These are phyloP conservation scores for Sporothrix pseudoabietina DNA, from an alignment of 2,329 filamentous ascomycete species.

Conservation along the genomic window DNA sequence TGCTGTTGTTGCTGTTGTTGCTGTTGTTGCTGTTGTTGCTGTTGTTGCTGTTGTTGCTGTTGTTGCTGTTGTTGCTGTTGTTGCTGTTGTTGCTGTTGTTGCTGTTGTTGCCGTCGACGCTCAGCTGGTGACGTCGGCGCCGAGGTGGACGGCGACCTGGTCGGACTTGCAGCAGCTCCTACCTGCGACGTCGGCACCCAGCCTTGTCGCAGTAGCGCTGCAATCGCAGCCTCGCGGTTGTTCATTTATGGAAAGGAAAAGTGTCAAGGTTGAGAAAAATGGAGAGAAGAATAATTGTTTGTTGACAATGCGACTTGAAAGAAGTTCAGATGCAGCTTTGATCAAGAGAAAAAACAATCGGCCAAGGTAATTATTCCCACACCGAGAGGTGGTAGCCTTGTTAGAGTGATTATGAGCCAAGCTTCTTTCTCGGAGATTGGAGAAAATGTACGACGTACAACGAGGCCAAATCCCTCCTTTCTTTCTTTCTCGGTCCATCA, in stretches of 20 bases:
- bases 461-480: too few species aligned
- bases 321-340: too few species aligned
- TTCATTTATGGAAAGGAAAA: neutral
- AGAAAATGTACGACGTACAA: too few species aligned
- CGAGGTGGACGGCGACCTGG: neutral
- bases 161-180: neutral
- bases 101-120: neutral
- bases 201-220: slow-evolving; percentile 16
- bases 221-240: slow-evolving; percentile 18
- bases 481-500: neutral
- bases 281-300: neutral
- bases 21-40: too few species aligned
- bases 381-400: neutral
- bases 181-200: slow-evolving; percentile 5
- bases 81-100: neutral
- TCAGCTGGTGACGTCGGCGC: neutral
- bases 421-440: too few species aligned
- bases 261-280: neutral
- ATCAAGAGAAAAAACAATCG: neutral
- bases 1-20: too few species aligned
- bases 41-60: neutral
- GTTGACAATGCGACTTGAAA: too few species aligned
- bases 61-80: neutral
- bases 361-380: neutral
- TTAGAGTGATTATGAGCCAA: too few species aligned